Evolutionary conservation across 2,329 filamentous ascomycete genomes (phyloP).

Genomic region (Colletotrichum musae): DNA sequence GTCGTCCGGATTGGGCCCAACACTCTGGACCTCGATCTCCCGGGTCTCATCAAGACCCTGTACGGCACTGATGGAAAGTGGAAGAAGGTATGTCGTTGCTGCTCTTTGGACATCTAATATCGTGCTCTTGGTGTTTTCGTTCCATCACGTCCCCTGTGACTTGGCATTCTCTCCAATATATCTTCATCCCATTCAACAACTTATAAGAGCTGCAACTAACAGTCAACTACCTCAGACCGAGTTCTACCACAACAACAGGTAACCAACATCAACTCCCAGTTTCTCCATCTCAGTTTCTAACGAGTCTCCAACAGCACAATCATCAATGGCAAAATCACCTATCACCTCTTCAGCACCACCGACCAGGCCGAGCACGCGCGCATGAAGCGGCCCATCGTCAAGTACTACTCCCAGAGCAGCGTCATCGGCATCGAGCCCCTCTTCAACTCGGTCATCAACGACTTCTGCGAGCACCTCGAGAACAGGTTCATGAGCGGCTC

Average conservation of each 20-base stretch:
- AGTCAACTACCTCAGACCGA: conserved; percentile 48
- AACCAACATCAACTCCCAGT: too few species aligned
- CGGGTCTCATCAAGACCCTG: conserved; percentile 41
- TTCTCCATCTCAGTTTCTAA: too few species aligned
- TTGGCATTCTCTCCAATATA: too few species aligned
- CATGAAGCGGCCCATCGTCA: conserved; percentile 55
- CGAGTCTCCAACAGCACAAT: conserved; percentile 44
- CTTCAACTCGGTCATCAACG: conserved; percentile 48
- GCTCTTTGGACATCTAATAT: neutral
- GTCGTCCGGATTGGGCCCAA: conserved; percentile 52
- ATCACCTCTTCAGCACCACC: conserved; percentile 55
- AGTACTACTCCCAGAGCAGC: conserved; percentile 51
- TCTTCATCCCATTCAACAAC: too few species aligned
- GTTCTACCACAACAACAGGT: conserved; percentile 51
- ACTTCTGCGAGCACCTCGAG: conserved; percentile 50
- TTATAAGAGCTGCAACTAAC: neutral
- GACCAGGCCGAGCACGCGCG: conserved; percentile 51
- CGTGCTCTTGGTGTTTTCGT: neutral
- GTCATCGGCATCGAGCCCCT: conserved; percentile 49
- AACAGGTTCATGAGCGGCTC: conserved; percentile 47
- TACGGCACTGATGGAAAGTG: conserved; percentile 15
- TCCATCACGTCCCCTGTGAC: neutral
- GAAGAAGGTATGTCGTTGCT: conserved; percentile 11
- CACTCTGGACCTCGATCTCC: conserved; percentile 43
- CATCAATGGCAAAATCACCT: conserved; percentile 52